Base-by-base conservation (phyloP, 2,329 filamentous ascomycete species). In the Colletotrichum echinochloae region DNA sequence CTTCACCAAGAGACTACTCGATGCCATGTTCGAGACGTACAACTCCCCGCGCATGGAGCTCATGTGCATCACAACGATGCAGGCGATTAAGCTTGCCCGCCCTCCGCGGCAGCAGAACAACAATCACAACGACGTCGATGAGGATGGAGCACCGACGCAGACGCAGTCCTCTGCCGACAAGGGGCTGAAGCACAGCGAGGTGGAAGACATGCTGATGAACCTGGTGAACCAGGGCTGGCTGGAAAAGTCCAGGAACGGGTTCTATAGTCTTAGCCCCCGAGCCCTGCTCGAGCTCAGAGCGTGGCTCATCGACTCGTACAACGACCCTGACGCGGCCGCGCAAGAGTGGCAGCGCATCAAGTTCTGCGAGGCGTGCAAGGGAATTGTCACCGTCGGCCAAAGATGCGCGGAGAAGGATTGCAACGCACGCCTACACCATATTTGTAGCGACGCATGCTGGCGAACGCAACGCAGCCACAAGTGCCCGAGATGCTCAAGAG, bases 221-320 rank as follows among this genome's bases (percentile, higher is more conserved):
- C 85, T 99, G 61, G 89, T 95, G 0, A 87, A 89, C 3, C 92
- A 96, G 76, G 92, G 92, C 3, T 99, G 96, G 94, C 87, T 99
- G 66, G 91, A 95, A 79, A 89, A 90, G 78, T 96, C 92, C 70
- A 77, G 79, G 20, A 86, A 86, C 14, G 90, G 90, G 0, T 97
- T 91, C 80, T 98, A 94, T 79, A 89, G 87, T 23, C 84, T 98
- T 23, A 91, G 90, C 61, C 89, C 94, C 3, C 88, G 95, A 11
- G 92, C 90, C 1, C 83, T 99, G 74, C 89, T 98, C 85, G 96
- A 99, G 83, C 83, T 99, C 67, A 87, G 92, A 68, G 86, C 88
- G 1, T 98, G 95, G 91, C 86, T 99, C 59, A 83, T 94, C n/a
- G 92, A 93, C 63, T 94, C 92, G 35, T 99, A 97, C 81, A 98